Evolutionary conservation across 441 rosid genomes (phyloP), one percentile per base, ranked within the genome.

Genomic region (Kokia cookei): DNA sequence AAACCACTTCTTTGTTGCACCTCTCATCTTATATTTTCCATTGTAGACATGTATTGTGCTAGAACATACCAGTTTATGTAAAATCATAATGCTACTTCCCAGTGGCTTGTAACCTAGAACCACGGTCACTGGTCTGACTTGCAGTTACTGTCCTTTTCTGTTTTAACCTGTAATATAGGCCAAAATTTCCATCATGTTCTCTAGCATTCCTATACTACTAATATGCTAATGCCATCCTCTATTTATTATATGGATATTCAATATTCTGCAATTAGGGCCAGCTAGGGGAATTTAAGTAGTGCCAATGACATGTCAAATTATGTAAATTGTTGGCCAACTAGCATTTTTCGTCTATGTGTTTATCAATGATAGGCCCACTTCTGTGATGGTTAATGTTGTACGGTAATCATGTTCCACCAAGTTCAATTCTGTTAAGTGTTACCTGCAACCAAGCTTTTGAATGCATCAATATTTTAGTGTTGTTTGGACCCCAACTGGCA

Each of bases 1-100:
- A 67, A 65, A 47, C 78, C 74, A 11, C 67, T 27, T 3, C 72
- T 74, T 72, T 13, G 69, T 80, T 11, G 13, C 37, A 10, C 61
- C 42, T 37, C 22, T 45, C 32, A 75, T 64, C 69, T 70, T 24
- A 19, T 65, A 2, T 69, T 54, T 64, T 10, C 74, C 47, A 24
- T 59, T 15, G 27, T 58, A 19, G 58, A 35, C 63, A 5, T 59
- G 15, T 54, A 9, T 45, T 45, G 14, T 63, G 1, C 22, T 68
- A 48, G 37, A 54, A 74, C 17, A 32, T 48, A 8, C 32, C 47
- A 40, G 66, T 69, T n/a, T 42, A 71, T 55, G 13, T 32, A 65
- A 43, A 43, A 11, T 22, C 48, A 8, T 10, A n/a, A 47, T 10
- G 13, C 9, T 63, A 37, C 14, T 62, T 62, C 7, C 14, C 7